Base-by-base conservation (phyloP, 148 eudicot species). In the Pouteria glomerata region DNA sequence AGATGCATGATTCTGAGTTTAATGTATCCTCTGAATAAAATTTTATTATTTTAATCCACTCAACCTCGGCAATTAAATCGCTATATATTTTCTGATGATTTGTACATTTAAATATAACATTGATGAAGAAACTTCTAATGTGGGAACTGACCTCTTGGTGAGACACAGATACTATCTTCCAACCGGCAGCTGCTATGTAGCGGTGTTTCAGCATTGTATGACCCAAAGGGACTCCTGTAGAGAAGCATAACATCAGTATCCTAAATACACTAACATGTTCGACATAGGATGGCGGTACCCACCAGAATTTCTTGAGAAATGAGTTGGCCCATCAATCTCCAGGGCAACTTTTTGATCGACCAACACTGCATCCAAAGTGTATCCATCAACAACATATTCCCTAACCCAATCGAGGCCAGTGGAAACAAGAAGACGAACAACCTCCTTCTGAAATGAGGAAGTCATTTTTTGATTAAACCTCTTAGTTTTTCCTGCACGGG, bases 281-380 rank as follows among this genome's bases (percentile, higher is more conserved):
- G 57, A 41, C 53, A 74, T 15, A 62, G 41, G 69, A 65, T 26
- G 7, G 44, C 6, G 33, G 70, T 14, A 76, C 73, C 37, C 74
- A 91, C 98, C 89, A 57, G 88, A 74, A 73, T 95, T 95, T 78
- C 97, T 86, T 12, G 98, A 91, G 81, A 95, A 95, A 91, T 95
- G 98, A 41, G 98, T 85, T 42, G 91, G 92, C 59, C 98, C 98
- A 60, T 95, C 98, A 4, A 95, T 91, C 85, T 95, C 98, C 72
- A 95, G 68, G 67, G 88, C 96, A 78, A 95, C 82, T 73, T 84
- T 95, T 66, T 42, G 76, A 76, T 91, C 91, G 80, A 89, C 78
- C 79, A 89, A 76, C 39, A 76, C 97, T 12, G 97, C 97, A 70
- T 95, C 98, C 82, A 95, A 77, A 37, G 96, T 82, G 84, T 86